Conservation (phyloP, 2,329 filamentous ascomycete species). For the Sphaerulina vaccinii region DNA sequence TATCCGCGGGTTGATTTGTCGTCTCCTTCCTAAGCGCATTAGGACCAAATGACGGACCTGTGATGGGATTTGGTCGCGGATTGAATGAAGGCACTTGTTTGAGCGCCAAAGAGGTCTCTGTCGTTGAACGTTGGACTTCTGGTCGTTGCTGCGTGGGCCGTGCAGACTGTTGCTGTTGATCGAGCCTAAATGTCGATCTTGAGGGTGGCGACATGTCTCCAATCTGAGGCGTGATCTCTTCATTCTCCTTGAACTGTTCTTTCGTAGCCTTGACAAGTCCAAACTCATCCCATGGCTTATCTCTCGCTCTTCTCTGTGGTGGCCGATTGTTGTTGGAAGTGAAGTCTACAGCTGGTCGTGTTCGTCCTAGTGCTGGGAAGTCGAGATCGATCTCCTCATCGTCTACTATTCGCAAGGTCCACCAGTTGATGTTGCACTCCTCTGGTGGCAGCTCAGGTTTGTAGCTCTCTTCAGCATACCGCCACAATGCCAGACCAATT, state of each 20-base stretch:
- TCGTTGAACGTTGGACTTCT: slow-evolving; percentile 15
- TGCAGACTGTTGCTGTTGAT: slow-evolving; percentile 2
- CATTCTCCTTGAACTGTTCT: slow-evolving; percentile 67
- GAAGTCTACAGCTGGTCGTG: slow-evolving; percentile 72
- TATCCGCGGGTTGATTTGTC: slow-evolving; percentile 40
- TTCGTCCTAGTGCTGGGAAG: slow-evolving; percentile 74
- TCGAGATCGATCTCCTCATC: slow-evolving; percentile 83
- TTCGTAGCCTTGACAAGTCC: slow-evolving; percentile 71
- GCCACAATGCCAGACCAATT: slow-evolving; percentile 76
- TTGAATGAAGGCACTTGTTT: slow-evolving; percentile 33
- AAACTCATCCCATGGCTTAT: slow-evolving; percentile 79
- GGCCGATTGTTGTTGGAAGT: slow-evolving; percentile 74
- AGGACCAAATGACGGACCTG: slow-evolving; percentile 49
- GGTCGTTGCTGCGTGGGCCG: slow-evolving; percentile 6
- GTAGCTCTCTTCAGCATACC: slow-evolving; percentile 73
- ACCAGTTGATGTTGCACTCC: slow-evolving; percentile 76
- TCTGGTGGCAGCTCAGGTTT: slow-evolving; percentile 64
- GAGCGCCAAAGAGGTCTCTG: slow-evolving; percentile 17
- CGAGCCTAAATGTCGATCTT: slow-evolving; percentile 17
- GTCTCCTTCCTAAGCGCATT: slow-evolving; percentile 44
- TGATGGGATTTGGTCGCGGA: slow-evolving; percentile 53
- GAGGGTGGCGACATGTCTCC: slow-evolving; percentile 18
- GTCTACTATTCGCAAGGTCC: slow-evolving; percentile 79
- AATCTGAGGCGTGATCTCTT: slow-evolving; percentile 42
- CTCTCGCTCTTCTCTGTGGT: slow-evolving; percentile 63